Evolutionary conservation across 352 stramenopile genomes (phyloP).

Genomic region (Phytophthora kernoviae): DNA sequence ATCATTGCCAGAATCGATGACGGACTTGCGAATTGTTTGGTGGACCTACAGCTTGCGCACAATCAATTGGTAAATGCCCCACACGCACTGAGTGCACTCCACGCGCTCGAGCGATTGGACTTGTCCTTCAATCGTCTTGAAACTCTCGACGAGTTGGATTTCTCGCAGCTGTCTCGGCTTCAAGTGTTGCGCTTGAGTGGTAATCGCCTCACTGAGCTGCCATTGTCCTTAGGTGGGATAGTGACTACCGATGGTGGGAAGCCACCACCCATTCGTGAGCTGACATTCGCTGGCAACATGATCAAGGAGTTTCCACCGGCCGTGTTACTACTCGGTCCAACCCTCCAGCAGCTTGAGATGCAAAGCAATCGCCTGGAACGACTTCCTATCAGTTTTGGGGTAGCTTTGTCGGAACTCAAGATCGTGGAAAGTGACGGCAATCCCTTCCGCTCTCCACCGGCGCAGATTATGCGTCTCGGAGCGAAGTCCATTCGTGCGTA

Average conservation of each 20-base stretch:
- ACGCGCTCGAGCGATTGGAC: conserved; percentile 49
- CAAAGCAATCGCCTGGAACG: conserved; percentile 77
- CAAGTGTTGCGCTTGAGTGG: conserved; percentile 46
- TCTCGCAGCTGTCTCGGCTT: conserved; percentile 39
- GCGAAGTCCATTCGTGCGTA: conserved; percentile 57
- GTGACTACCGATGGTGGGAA: conserved; percentile 8
- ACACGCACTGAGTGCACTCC: conserved; percentile 28
- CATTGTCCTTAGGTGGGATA: conserved; percentile 39
- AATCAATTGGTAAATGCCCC: conserved; percentile 52
- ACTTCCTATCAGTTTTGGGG: conserved; percentile 61
- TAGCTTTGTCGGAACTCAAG: conserved; percentile 41
- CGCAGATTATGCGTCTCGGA: conserved; percentile 64
- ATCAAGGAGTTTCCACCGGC: conserved; percentile 49
- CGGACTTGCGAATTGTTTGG: conserved; percentile 32
- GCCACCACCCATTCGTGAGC: conserved; percentile 44
- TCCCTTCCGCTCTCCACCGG: conserved; percentile 70
- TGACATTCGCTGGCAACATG: conserved; percentile 64
- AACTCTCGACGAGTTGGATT: conserved; percentile 51
- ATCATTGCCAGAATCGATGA: conserved; percentile 44
- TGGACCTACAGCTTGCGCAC: conserved; percentile 53
- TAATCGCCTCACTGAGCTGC: conserved; percentile 55
- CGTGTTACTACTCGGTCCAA: conserved; percentile 46
- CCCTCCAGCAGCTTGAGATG: conserved; percentile 55
- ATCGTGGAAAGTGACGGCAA: conserved; percentile 71
- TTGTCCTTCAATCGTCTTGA: conserved; percentile 71